Percentiles rank a stretch among this genome's conserved stretches.
Conservation (phyloP, 805 yeast species). For the Hanseniaspora clermontiae region DNA sequence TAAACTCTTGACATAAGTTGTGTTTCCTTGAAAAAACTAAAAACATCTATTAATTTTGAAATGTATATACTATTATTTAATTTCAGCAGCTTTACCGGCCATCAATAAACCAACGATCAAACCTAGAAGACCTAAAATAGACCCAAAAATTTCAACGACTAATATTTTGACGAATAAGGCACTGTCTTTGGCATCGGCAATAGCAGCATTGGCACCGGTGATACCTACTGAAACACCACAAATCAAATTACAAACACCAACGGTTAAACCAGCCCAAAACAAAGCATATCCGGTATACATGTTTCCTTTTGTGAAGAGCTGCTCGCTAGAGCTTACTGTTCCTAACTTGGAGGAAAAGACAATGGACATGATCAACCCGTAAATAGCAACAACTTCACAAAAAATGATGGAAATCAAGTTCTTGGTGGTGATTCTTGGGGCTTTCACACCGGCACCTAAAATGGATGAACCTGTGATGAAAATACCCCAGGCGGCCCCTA, state of each 20-base stretch:
- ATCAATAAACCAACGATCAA: slow-evolving; percentile 91
- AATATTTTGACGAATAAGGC: slow-evolving; percentile 87
- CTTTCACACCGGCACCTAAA: slow-evolving; percentile 95
- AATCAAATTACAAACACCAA: slow-evolving; percentile 80
- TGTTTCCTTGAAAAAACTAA: background rate
- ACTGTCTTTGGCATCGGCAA: slow-evolving; percentile 94
- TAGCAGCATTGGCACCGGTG: slow-evolving; percentile 97
- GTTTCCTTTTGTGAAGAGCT: slow-evolving; percentile 65
- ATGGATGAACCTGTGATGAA: slow-evolving; percentile 90
- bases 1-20: too few species aligned
- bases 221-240: slow-evolving; percentile 97
- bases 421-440: slow-evolving; percentile 94
- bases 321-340: slow-evolving; percentile 47
- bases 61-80: slow-evolving; percentile 33
- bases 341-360: slow-evolving; percentile 80
- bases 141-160: slow-evolving; percentile 94
- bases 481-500: slow-evolving; percentile 99
- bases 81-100: slow-evolving; percentile 92
- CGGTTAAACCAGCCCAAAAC: slow-evolving; percentile 97
- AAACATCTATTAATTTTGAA: background rate
- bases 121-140: slow-evolving; percentile 89
- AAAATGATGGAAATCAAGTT: slow-evolving; percentile 91
- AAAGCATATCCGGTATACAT: slow-evolving; percentile 88
- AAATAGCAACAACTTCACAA: slow-evolving; percentile 98
- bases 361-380: slow-evolving; percentile 94